These are phyloP conservation scores for Zea mays DNA, from an alignment of 176 grass and related monocot genomes.

Conservation along the genomic window DNA sequence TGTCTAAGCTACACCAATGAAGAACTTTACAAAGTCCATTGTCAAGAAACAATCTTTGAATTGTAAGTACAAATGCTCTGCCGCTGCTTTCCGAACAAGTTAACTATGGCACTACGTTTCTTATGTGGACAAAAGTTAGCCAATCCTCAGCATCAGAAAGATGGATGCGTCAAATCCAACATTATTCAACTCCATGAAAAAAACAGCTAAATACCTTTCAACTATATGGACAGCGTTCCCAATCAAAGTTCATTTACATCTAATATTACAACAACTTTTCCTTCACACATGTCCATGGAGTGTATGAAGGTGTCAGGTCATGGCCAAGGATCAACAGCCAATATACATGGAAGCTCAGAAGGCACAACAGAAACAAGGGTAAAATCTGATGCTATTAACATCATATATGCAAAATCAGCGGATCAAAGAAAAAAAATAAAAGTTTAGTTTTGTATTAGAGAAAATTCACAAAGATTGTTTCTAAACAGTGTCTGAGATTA, in stretches of 20 bases:
- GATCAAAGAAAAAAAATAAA: constrained; percentile 7
- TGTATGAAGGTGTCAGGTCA: not conserved
- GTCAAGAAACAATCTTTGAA: not conserved
- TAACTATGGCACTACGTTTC: not conserved
- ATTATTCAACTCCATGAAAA: not conserved
- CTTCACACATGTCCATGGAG: not conserved
- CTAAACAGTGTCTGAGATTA: constrained; percentile 51
- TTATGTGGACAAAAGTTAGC: not conserved
- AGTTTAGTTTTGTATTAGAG: constrained; percentile 23
- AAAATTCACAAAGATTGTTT: constrained; percentile 1
- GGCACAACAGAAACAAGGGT: not conserved
- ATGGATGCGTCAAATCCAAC: not conserved
- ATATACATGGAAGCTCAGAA: constrained; percentile 7
- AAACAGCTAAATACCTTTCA: not conserved
- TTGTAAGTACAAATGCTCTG: not conserved
- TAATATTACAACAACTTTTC: constrained; percentile 19
- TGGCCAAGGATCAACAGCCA: not conserved
- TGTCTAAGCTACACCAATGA: not conserved
- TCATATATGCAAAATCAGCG: constrained; percentile 35
- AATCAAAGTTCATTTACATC: constrained; percentile 34
- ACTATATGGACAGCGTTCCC: not conserved
- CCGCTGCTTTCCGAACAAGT: not conserved
- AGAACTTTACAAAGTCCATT: not conserved
- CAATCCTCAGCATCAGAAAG: not conserved
- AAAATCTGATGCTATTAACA: constrained; percentile 15